Evolutionary conservation across 495 filamentous ascomycete species (phyloP).

Genomic region (Xeromyces bisporus): DNA sequence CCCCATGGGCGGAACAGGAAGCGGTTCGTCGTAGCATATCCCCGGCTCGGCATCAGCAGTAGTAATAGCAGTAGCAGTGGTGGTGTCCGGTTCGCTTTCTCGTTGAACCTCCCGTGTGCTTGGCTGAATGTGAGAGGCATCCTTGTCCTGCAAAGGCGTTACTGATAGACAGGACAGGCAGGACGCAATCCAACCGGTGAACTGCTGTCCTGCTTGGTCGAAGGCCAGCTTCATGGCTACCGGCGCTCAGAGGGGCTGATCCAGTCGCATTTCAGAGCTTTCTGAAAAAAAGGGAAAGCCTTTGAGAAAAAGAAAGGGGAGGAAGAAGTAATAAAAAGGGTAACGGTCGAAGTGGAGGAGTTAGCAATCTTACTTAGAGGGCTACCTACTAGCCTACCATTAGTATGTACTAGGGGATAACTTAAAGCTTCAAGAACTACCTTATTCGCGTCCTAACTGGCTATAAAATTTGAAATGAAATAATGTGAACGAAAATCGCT

Average conservation of each 20-base stretch:
- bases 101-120: too few species aligned
- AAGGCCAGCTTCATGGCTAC: conserved; percentile 28
- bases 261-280: conserved; percentile 12
- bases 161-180: conserved; percentile 22
- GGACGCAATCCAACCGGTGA: conserved; percentile 27
- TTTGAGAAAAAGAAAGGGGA: conserved; percentile 5
- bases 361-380: too few species aligned
- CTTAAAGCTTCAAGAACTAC: too few species aligned
- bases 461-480: too few species aligned
- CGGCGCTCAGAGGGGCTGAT: conserved; percentile 20
- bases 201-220: conserved; percentile 25
- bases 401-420: too few species aligned
- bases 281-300: conserved; percentile 1
- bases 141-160: not conserved
- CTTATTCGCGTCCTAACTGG: too few species aligned
- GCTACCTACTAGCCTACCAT: too few species aligned
- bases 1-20: conserved; percentile 31
- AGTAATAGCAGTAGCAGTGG: not conserved
- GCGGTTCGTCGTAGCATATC: conserved; percentile 34
- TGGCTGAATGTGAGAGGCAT: not conserved
- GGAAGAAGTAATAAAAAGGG: conserved; percentile 3
- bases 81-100: conserved; percentile 2
- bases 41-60: conserved; percentile 22
- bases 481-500: too few species aligned
- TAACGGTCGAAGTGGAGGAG: conserved; percentile 4